Evolutionary conservation across 495 filamentous ascomycete genomes (phyloP), one percentile per base, ranked within the genome.

Genomic region (Penicillium mononematosum): DNA sequence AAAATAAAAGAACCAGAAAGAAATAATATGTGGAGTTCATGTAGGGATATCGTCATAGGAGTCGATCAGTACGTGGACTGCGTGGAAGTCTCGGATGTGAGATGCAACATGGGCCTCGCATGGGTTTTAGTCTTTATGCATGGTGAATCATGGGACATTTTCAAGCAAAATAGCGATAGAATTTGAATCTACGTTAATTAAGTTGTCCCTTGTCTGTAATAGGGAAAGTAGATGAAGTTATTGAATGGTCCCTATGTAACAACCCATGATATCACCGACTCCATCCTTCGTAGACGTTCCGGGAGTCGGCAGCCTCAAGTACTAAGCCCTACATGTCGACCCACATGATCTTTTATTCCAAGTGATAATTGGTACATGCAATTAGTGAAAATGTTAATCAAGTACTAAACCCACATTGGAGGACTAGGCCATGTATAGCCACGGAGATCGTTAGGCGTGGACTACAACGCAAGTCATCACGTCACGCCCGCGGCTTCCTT

Each of bases 401-500:
- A 20, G 25, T 39, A 17, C 16, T 39, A 39, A 39, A 8, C 29
- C 27, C 39, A 49, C 31, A 22, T 36, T 38, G 19, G 47, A 50
- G 19, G 27, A 19, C 14, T 24, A 17, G 19, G 9, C 45, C n/a
- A 20, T 12, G n/a, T 31, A 5, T 31, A 32, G 16, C 34, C 34
- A 41, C 25, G 49, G 14, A 22, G 39, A n/a, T 42, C 45, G 17
- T 25, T 25, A 25, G 25, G 8, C 10, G n/a, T 32, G 39, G 19
- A 14, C 58, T 50, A 61, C 66, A 62, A 62, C 64, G 70, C 64
- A 70, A 72, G 69, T 70, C 66, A 58, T 72, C 68, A 74, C 69
- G 73, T 75, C 73, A 75, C 64, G 36, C 17, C 48, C 48, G 55
- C 41, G 4, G 41, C 31, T 52, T 43, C 47, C 47, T 53, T 19